phyloP scores from a whole-genome alignment of 1,284 basidiomycete species.

The Microbotryum scabiosae region DNA sequence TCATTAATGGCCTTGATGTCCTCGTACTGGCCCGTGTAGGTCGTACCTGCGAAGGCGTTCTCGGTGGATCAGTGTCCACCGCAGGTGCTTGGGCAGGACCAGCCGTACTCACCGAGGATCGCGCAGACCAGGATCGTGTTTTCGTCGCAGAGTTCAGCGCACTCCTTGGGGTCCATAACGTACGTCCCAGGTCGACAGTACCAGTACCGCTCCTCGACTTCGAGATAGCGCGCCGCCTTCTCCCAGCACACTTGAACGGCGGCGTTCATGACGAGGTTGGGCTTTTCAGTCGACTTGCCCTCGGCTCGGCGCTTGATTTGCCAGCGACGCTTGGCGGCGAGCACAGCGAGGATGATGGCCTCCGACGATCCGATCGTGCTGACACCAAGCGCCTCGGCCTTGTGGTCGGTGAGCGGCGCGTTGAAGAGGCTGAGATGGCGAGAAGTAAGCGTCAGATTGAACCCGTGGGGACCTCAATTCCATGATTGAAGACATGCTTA shows the following conservation, averaged over 20 bases:
- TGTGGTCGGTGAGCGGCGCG: constrained; percentile 35
- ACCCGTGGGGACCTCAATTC: too few species aligned
- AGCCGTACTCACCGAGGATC: constrained; percentile 42
- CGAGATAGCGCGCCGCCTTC: constrained; percentile 37
- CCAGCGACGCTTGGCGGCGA: constrained; percentile 39
- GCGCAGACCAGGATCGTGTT: constrained; percentile 38
- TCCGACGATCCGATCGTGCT: constrained; percentile 39
- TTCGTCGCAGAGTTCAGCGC: constrained; percentile 44
- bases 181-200: constrained; percentile 33
- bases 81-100: constrained; percentile 39
- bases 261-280: constrained; percentile 40
- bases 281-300: constrained; percentile 36
- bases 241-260: constrained; percentile 41
- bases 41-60: constrained; percentile 17
- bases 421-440: constrained; percentile 43
- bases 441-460: constrained; percentile 46
- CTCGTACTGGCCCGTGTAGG: constrained; percentile 35
- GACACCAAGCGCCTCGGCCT: constrained; percentile 34
- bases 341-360: constrained; percentile 39
- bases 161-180: constrained; percentile 44
- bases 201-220: constrained; percentile 35
- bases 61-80: constrained; percentile 3
- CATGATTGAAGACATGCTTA: constrained; percentile 41
- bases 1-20: constrained; percentile 36
- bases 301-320: constrained; percentile 36